Evolutionary conservation across 257 asterid genomes (phyloP).

Genomic region (Solanum chiquidenum): DNA sequence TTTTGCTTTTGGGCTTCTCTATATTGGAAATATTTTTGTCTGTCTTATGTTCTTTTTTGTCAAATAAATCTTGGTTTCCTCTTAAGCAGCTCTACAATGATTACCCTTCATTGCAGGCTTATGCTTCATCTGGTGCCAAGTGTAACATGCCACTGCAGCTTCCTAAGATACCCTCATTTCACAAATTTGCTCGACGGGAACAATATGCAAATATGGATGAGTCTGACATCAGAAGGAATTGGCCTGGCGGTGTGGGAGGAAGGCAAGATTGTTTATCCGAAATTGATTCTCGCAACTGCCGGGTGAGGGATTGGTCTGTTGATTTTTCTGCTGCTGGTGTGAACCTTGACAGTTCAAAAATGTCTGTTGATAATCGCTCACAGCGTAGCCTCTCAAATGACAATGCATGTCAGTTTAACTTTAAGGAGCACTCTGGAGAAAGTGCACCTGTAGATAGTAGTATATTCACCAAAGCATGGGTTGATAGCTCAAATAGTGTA

Average conservation of each 20-base stretch:
- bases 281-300: slow-evolving; percentile 95
- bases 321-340: slow-evolving; percentile 95
- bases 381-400: slow-evolving; percentile 76
- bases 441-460: slow-evolving; percentile 71
- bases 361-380: slow-evolving; percentile 51
- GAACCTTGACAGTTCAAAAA: slow-evolving; percentile 59
- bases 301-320: slow-evolving; percentile 97
- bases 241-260: slow-evolving; percentile 66
- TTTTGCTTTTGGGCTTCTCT: slow-evolving; percentile 1
- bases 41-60: neutral
- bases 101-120: slow-evolving; percentile 51
- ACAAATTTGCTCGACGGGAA: slow-evolving; percentile 90
- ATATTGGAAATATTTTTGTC: neutral
- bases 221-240: slow-evolving; percentile 58
- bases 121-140: slow-evolving; percentile 78
- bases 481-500: slow-evolving; percentile 76
- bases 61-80: neutral
- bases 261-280: slow-evolving; percentile 86
- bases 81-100: neutral
- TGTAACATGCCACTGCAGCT: slow-evolving; percentile 39
- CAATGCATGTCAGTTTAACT: slow-evolving; percentile 50
- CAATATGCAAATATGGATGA: slow-evolving; percentile 64
- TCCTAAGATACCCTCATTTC: slow-evolving; percentile 94
- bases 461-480: slow-evolving; percentile 92
- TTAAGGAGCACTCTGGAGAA: slow-evolving; percentile 91